Conservation (phyloP, 2,329 filamentous ascomycete genomes). For the Colletotrichum caudatum region DNA sequence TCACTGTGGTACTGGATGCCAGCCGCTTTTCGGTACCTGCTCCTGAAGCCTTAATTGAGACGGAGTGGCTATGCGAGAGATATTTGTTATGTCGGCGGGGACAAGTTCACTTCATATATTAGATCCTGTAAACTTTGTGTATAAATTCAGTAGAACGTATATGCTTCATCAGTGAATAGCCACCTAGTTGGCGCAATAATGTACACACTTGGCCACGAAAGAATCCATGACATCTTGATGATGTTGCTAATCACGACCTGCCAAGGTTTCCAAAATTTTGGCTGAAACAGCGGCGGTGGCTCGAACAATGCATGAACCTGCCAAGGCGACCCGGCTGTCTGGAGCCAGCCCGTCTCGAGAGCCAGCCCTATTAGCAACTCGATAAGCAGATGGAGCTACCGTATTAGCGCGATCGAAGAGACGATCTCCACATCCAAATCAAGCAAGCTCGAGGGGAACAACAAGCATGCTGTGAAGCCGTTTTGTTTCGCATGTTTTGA, state of each 20-base stretch:
- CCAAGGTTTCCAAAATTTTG: background rate
- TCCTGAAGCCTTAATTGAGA: background rate
- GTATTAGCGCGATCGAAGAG: background rate
- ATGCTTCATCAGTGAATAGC: constrained; percentile 18
- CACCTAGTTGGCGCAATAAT: constrained; percentile 1
- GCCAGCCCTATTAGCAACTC: too few species aligned
- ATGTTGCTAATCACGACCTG: background rate
- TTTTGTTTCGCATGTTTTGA: background rate
- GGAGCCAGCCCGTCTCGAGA: background rate
- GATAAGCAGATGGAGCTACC: too few species aligned
- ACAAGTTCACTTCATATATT: constrained; percentile 5
- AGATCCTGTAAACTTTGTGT: constrained; percentile 17
- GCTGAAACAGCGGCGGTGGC: background rate
- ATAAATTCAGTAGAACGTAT: constrained; percentile 28
- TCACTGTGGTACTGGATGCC: constrained; percentile 43
- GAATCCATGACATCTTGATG: background rate
- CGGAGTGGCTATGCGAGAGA: background rate
- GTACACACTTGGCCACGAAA: background rate
- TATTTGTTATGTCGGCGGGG: background rate
- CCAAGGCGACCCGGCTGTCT: background rate
- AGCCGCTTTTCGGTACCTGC: constrained; percentile 38
- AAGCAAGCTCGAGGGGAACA: background rate
- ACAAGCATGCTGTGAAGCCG: background rate
- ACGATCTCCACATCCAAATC: background rate
- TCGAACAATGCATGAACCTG: background rate